Evolutionary conservation across 495 filamentous ascomycete species (phyloP), one percentile per base, ranked within the genome.

Genomic region (Xanthoparmelia taractica): DNA sequence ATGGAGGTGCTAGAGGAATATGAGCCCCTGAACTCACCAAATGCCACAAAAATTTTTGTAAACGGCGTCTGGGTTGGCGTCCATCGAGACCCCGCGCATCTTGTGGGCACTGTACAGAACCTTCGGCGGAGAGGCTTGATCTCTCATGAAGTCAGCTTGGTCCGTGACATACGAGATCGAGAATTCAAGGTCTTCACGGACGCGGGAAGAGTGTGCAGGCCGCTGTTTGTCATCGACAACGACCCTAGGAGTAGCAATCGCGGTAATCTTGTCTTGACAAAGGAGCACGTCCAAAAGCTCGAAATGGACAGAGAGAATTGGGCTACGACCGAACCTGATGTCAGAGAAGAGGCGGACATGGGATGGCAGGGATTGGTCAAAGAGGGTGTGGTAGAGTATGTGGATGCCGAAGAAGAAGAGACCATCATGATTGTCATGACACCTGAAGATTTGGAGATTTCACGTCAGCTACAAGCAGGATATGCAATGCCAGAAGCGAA

Each of bases 141-240:
- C 64, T 87, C 86, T 2, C 87, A 87, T 69, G 93, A 97, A 76
- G 90, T 97, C 63, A 96, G 91, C 66, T 80, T 99, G 63, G 86
- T 99, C 69, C 82, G 92, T 63, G 94, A 99, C 67, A 96, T 97
- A 63, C 87, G 95, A 71, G 94, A 97, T 69, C 84, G 92, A 41
- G 94, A 97, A 72, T 96, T 99, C 82, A 96, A 96, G 74, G 92
- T 99, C 70, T 96, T 97, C 73, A 96, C 94, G 8, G 94, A 99
- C 74, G 91, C 93, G 48, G 94, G 94, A 15, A 85, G 94, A 72
- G 91, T 99, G 38, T 95, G 91, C 75, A 82, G 94, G 60, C 94
- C 94, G 23, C 76, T 99, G 5, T 97, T 92, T 71, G 91, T 94
- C 13, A 84, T 99, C 34, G 91, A 95, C 59, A 91, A 89, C 60